Evolutionary conservation across 1,284 basidiomycete species (phyloP).

Genomic region (Apiotrichum montevideense): DNA sequence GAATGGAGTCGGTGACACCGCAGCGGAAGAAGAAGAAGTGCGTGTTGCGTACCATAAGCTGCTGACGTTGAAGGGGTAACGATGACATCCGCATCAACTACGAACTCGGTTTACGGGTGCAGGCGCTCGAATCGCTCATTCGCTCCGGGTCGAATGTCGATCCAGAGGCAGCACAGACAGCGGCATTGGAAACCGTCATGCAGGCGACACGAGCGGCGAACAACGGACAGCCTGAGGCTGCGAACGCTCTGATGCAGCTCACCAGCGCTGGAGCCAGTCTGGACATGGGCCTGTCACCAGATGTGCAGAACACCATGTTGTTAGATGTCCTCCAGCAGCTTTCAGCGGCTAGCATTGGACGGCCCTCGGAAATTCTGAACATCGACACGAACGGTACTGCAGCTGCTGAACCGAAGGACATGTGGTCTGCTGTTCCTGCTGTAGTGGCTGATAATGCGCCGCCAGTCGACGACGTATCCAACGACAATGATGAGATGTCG

Average conservation of each 20-base stretch:
- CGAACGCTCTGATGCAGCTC: slow-evolving; percentile 35
- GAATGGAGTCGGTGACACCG: slow-evolving; percentile 37
- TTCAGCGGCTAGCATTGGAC: slow-evolving; percentile 34
- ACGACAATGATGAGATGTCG: slow-evolving; percentile 75
- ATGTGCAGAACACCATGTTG: slow-evolving; percentile 36
- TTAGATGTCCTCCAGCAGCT: slow-evolving; percentile 42
- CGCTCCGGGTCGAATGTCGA: slow-evolving; percentile 37
- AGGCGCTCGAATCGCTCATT: slow-evolving; percentile 41
- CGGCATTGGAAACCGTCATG: slow-evolving; percentile 40
- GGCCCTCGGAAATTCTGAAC: neutral
- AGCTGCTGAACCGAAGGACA: slow-evolving; percentile 20
- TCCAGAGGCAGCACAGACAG: slow-evolving; percentile 29
- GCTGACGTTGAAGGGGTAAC: slow-evolving; percentile 4
- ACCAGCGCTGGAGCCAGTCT: slow-evolving; percentile 23
- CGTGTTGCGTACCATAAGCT: slow-evolving; percentile 4
- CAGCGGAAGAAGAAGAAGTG: slow-evolving; percentile 35
- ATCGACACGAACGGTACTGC: slow-evolving; percentile 4
- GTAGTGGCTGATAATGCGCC: slow-evolving; percentile 27
- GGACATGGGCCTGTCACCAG: slow-evolving; percentile 30
- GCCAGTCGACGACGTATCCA: slow-evolving; percentile 47
- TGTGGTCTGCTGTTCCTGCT: slow-evolving; percentile 33
- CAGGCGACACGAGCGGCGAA: slow-evolving; percentile 40
- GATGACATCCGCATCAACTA: slow-evolving; percentile 33
- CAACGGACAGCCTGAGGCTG: slow-evolving; percentile 36
- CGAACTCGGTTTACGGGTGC: slow-evolving; percentile 36